Evolutionary conservation across 2,329 filamentous ascomycete species (phyloP).

Genomic region (Hymenoscyphus linearis): DNA sequence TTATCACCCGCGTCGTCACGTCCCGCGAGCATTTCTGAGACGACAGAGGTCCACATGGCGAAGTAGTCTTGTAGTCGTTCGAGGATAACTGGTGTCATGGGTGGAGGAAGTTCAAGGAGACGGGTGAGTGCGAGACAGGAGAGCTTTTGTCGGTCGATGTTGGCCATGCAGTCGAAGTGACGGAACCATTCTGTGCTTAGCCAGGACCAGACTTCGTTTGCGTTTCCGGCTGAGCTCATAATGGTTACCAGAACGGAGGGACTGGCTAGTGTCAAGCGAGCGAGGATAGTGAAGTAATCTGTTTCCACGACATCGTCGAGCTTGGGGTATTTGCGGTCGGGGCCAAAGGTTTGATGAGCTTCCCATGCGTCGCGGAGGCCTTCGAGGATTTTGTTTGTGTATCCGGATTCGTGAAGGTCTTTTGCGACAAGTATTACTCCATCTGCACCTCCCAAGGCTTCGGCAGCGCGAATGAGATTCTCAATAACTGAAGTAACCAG

Average conservation of each 20-base stretch:
- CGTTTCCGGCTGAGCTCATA: constrained; percentile 37
- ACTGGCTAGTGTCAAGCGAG: constrained; percentile 69
- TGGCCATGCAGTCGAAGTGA: constrained; percentile 62
- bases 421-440: constrained; percentile 59
- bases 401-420: constrained; percentile 59
- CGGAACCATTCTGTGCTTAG: constrained; percentile 61
- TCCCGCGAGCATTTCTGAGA: constrained; percentile 61
- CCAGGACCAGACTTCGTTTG: constrained; percentile 54
- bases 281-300: constrained; percentile 79
- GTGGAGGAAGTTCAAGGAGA: constrained; percentile 58
- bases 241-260: constrained; percentile 64
- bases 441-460: constrained; percentile 53
- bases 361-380: constrained; percentile 64
- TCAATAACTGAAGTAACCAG: constrained; percentile 58
- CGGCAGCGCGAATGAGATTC: constrained; percentile 57
- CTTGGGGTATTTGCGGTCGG: constrained; percentile 62
- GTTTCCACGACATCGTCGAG: constrained; percentile 73
- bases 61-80: constrained; percentile 66
- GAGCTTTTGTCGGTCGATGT: constrained; percentile 62
- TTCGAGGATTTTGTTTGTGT: constrained; percentile 59
- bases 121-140: constrained; percentile 68
- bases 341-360: constrained; percentile 76
- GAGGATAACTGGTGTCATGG: constrained; percentile 48
- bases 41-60: constrained; percentile 66
- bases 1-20: constrained; percentile 46